Evolutionary conservation across 169 alveolate genomes (phyloP), one percentile per base, ranked within the genome.

Genomic region (Cryptosporidium ryanae): DNA sequence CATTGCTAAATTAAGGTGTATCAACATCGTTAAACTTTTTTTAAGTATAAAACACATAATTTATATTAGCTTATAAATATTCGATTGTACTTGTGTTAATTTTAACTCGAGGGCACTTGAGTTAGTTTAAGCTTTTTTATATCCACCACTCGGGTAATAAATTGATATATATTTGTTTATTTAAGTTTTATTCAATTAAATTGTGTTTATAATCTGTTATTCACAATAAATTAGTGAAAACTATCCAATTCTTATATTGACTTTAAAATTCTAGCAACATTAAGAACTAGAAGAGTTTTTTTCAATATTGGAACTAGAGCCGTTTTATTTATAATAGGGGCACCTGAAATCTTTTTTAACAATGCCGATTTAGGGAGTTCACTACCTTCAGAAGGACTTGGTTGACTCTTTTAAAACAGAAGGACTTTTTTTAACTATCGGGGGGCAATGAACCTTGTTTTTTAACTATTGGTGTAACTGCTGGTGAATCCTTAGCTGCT

Each of bases 391-490:
- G 46, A 10, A 38, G 46, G 8, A 4, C 1, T 4, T 38, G 8
- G 27, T 7, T 7, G 13, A 52, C 12, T 52, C 2, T 52, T 52
- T 52, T 52, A 52, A n/a, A 6, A 21, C 27, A 52, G 63, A 12
- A 0, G 63, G 63, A 52, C 21, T 18, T 48, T 68, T 8, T 31
- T 18, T 46, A 52, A 34, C 0, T 38, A 64, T 3, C 3, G 82
- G 59, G 59, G 15, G 81, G 81, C 29, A 23, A 15, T 29, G 81
- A 23, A 2, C 63, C 82, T 32, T 66, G 31, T 54, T 66, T 66
- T 32, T 21, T 43, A 32, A 54, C 43, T 23, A 54, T 48, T 34
- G 64, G 43, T 68, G 29, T 18, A 27, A 31, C 65, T 17, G 18
- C 13, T 65, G 55, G 55, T 29, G 76, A 21, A 4, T 29, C 76